A percentile compares a stretch with the other conserved stretches of the same genome.
Conservation (phyloP, 345 rosid species). For the Salix caprea region DNA sequence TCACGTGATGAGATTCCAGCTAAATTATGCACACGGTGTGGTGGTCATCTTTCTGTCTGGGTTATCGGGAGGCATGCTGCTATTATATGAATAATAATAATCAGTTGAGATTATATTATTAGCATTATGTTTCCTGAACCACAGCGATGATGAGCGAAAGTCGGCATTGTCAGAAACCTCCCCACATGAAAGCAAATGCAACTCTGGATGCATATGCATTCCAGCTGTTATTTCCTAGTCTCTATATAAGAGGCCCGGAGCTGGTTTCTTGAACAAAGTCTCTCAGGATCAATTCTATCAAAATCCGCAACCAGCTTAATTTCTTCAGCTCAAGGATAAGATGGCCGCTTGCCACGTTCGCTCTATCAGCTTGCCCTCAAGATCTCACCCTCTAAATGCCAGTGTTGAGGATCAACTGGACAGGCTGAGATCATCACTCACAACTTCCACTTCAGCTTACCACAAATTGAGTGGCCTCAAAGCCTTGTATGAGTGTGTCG, state of each 20-base stretch:
- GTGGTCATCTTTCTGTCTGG: neutral
- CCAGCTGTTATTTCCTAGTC: neutral
- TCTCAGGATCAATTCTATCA: neutral
- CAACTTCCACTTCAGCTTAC: conserved; percentile 7
- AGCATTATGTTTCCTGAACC: neutral
- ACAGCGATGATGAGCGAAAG: neutral
- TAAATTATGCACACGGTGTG: neutral
- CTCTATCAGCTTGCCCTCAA: conserved; percentile 30
- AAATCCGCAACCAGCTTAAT: neutral
- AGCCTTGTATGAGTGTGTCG: neutral
- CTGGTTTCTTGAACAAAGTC: neutral
- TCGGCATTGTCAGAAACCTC: neutral
- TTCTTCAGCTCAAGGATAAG: neutral
- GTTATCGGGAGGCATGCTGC: neutral
- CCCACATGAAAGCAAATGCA: neutral
- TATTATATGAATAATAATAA: neutral
- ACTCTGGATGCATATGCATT: neutral
- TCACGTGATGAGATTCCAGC: neutral
- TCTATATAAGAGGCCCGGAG: neutral
- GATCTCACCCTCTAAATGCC: conserved; percentile 21
- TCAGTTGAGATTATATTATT: neutral
- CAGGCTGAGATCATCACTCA: conserved; percentile 22
- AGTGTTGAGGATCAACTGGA: conserved; percentile 17
- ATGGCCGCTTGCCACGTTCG: conserved; percentile 23
- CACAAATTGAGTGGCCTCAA: neutral